These are phyloP conservation scores for Podospora comata DNA, from an alignment of 495 filamentous ascomycete species.

Conservation along the genomic window DNA sequence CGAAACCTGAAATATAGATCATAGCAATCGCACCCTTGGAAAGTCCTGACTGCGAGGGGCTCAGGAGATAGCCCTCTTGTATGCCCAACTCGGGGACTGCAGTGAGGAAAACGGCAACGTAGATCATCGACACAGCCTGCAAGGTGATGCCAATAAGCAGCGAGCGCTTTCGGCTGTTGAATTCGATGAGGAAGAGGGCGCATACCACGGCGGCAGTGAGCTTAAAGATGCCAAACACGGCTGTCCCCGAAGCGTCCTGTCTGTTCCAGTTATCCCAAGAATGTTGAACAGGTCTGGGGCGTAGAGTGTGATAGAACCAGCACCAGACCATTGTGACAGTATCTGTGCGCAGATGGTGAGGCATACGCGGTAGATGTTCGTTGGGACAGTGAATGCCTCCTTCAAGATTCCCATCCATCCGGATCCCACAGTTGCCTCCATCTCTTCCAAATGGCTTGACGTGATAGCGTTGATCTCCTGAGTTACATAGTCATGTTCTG, in stretches of 20 bases:
- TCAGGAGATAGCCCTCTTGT: constrained; percentile 28
- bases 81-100: constrained; percentile 48
- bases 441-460: constrained; percentile 47
- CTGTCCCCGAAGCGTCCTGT: constrained; percentile 62
- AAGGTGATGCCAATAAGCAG: constrained; percentile 61
- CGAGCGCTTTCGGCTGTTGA: constrained; percentile 68
- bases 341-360: constrained; percentile 58
- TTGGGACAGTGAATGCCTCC: constrained; percentile 57
- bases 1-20: constrained; percentile 63
- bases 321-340: constrained; percentile 67
- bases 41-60: constrained; percentile 32
- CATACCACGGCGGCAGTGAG: constrained; percentile 60
- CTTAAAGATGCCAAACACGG: constrained; percentile 69
- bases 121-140: constrained; percentile 63
- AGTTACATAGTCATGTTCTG: constrained; percentile 48
- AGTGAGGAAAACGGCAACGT: constrained; percentile 64
- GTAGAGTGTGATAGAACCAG: constrained; percentile 64
- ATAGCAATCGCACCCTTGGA: constrained; percentile 59
- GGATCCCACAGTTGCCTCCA: constrained; percentile 56
- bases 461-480: constrained; percentile 51
- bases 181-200: constrained; percentile 69
- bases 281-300: constrained; percentile 64
- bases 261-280: constrained; percentile 59
- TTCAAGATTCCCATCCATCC: constrained; percentile 54
- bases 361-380: constrained; percentile 63